A percentile compares a stretch with the other conserved stretches of the same genome.
phyloP scores from a whole-genome alignment of 2,329 filamentous ascomycete genomes.

The Beauveria varroae region DNA sequence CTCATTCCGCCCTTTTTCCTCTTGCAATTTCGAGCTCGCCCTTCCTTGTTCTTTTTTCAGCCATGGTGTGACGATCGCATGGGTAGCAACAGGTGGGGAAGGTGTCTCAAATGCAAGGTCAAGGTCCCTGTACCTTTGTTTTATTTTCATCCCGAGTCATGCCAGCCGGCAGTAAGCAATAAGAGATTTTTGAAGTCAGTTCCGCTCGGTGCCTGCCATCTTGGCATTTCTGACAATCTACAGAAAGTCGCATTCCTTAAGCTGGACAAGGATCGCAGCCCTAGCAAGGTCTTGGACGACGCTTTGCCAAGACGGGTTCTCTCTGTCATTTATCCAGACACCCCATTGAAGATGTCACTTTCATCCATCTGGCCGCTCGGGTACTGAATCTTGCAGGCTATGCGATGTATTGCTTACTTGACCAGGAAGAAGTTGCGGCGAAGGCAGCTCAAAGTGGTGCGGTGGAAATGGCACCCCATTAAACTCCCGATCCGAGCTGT shows the following conservation, averaged over 20 bases:
- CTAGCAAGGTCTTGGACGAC: not conserved
- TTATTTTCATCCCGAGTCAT: slow-evolving; percentile 6
- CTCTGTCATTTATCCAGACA: not conserved
- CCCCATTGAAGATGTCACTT: not conserved
- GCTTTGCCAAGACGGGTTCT: not conserved
- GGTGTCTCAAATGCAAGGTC: slow-evolving; percentile 2
- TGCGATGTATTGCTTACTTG: slow-evolving; percentile 19
- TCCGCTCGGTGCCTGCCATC: not conserved
- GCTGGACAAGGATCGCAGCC: not conserved
- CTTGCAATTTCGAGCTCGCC: not conserved
- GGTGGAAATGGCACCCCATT: slow-evolving; percentile 37
- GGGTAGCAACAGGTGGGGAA: slow-evolving; percentile 6
- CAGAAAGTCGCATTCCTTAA: not conserved
- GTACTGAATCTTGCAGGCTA: slow-evolving; percentile 23
- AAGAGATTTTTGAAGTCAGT: not conserved
- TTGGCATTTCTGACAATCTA: not conserved
- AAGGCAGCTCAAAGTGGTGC: slow-evolving; percentile 39
- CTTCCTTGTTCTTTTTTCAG: not conserved
- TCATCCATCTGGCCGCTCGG: slow-evolving; percentile 20
- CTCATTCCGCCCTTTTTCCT: not conserved
- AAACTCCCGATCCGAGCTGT: slow-evolving; percentile 39
- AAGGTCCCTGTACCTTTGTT: not conserved
- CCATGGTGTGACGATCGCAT: slow-evolving; percentile 6
- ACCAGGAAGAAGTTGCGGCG: slow-evolving; percentile 35
- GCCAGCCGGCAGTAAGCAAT: not conserved